Base-by-base conservation (phyloP, 129 eudicot genomes). In the Rutidosis leptorrhynchoides region DNA sequence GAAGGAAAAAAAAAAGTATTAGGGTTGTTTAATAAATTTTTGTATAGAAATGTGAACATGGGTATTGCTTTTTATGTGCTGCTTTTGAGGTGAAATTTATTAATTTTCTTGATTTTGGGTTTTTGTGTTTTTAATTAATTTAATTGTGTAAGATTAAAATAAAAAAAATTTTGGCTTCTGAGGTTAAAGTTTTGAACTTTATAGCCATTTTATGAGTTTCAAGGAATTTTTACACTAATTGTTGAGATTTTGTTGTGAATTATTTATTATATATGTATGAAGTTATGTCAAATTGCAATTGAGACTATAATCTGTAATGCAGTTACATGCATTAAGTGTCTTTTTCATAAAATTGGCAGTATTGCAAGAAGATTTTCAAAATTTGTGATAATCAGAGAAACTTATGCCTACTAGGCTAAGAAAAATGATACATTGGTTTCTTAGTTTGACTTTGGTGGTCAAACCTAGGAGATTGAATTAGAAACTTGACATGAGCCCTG, bases 391-490 rank as follows among this genome's bases (percentile, higher is more conserved):
- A 42, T 69, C 14, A 11, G 2, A 14, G 25, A 10, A 61, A 21
- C 30, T 61, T 46, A 20, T 43, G 29, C 27, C 27, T 15, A 22
- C n/a, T n/a, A n/a, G n/a, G n/a, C n/a, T n/a, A n/a, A n/a, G n/a
- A n/a, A n/a, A n/a, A n/a, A 21, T 27, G 21, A 48, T 32, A 30
- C 42, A n/a, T 30, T 7, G 24, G 54, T 62, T 64, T 53, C 21
- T 54, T 35, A 53, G 45, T 63, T 63, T 64, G 64, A 53, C 70
- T 63, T 72, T 73, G 56, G 32, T 73, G 33, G 71, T 33, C 64
- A 52, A 72, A 61, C 42, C 61, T 10, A 27, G n/a, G 63, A 72
- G 43, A 73, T 73, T 62, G 45, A 63, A 22, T 33, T 19, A n/a
- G 42, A 73, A 67, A 54, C 27, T 37, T 64, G n/a, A 27, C 60